These are phyloP conservation scores for Inonotus hispidus DNA, from an alignment of 1,284 basidiomycete species.

Conservation along the genomic window DNA sequence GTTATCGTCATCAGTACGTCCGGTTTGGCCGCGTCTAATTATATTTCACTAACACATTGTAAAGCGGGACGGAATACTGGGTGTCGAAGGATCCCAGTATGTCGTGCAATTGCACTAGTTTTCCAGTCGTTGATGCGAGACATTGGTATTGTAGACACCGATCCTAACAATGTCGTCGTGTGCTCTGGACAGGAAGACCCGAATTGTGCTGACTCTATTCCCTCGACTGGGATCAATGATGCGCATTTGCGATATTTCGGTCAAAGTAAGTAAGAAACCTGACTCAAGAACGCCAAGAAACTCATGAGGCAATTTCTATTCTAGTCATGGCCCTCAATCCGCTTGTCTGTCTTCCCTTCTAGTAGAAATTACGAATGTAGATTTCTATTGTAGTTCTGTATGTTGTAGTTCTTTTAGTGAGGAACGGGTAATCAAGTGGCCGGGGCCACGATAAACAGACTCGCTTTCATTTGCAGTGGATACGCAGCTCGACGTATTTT, in stretches of 20 bases:
- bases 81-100: conserved; percentile 35
- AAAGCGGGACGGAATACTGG: conserved; percentile 42
- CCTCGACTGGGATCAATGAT: conserved; percentile 37
- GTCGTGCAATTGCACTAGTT: conserved; percentile 8
- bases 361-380: too few species aligned
- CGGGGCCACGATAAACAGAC: too few species aligned
- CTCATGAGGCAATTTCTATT: neutral
- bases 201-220: conserved; percentile 24
- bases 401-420: too few species aligned
- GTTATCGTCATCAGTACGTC: conserved; percentile 41
- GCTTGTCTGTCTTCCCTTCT: neutral
- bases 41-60: neutral
- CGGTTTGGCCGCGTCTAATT: neutral
- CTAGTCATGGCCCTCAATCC: conserved; percentile 14
- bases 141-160: conserved; percentile 33
- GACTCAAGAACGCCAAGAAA: neutral
- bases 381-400: too few species aligned
- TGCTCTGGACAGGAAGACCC: conserved; percentile 17
- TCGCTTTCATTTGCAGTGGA: too few species aligned
- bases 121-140: neutral
- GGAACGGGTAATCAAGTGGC: too few species aligned
- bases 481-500: too few species aligned
- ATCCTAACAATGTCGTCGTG: conserved; percentile 34
- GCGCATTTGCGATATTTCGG: conserved; percentile 38
- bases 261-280: conserved; percentile 29